These are phyloP conservation scores for Ustilago bromivora DNA, from an alignment of 1,284 basidiomycete species.

Conservation along the genomic window DNA sequence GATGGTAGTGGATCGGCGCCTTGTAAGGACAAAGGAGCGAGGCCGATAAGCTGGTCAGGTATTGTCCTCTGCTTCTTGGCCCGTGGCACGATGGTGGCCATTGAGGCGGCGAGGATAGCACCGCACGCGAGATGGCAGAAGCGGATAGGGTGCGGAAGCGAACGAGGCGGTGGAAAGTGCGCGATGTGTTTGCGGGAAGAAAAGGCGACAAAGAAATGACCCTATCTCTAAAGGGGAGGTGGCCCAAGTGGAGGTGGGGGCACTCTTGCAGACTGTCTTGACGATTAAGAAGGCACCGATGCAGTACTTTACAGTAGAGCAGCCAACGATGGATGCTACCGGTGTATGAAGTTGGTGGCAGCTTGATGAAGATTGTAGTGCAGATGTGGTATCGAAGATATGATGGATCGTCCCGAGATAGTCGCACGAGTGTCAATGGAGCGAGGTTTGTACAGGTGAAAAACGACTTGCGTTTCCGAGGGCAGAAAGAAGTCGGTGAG, in stretches of 20 bases:
- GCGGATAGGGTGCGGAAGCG: not conserved
- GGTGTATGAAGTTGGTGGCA: not conserved
- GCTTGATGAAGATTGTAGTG: not conserved
- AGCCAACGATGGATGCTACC: not conserved
- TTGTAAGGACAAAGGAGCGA: slow-evolving; percentile 31
- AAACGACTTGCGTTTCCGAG: not conserved
- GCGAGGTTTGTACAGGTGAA: not conserved
- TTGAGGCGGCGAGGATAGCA: slow-evolving; percentile 7
- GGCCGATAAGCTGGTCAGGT: slow-evolving; percentile 36
- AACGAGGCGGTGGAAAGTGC: not conserved
- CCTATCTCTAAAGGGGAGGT: slow-evolving; percentile 1
- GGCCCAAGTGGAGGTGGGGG: slow-evolving; percentile 37
- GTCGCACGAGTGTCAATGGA: not conserved
- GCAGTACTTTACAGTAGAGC: not conserved
- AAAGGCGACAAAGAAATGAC: not conserved
- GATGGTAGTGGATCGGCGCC: slow-evolving; percentile 11
- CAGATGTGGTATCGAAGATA: not conserved
- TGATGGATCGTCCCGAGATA: not conserved
- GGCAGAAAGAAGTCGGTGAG: not conserved
- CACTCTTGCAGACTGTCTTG: not conserved
- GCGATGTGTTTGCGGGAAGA: not conserved
- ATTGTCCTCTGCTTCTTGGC: slow-evolving; percentile 56
- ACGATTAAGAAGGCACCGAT: not conserved
- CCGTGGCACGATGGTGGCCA: slow-evolving; percentile 55
- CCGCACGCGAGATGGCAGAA: not conserved